Conservation (phyloP, 306 rosid species). For the Phaseolus lunatus region DNA sequence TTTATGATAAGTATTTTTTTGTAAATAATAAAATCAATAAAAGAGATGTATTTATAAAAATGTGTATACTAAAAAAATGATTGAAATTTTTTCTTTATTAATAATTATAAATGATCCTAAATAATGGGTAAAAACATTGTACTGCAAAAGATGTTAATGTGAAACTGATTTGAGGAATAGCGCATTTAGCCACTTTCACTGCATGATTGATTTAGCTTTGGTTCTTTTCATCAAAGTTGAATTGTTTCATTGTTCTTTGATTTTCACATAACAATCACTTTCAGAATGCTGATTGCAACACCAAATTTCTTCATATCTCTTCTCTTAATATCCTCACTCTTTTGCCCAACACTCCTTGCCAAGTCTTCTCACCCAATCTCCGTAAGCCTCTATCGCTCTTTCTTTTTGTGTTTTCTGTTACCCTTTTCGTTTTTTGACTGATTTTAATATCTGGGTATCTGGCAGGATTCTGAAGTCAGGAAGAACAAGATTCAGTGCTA, state of each 20-base stretch:
- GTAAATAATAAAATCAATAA: no score
- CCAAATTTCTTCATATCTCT: constrained; percentile 27
- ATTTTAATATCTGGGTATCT: constrained; percentile 21
- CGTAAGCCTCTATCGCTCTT: constrained; percentile 47
- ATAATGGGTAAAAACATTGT: no score
- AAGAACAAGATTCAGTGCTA: constrained; percentile 84
- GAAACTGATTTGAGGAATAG: not conserved
- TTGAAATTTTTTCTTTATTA: no score
- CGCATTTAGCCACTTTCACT: not conserved
- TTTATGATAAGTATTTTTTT: no score
- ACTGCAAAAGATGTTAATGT: not conserved
- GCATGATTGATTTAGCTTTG: not conserved
- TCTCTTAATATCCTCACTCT: constrained; percentile 39
- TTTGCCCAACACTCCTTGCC: constrained; percentile 57
- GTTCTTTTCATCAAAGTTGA: not conserved
- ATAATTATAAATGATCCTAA: no score
- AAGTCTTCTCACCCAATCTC: constrained; percentile 76
- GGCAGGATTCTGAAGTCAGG: constrained; percentile 77
- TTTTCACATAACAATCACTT: not conserved
- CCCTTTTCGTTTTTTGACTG: not conserved
- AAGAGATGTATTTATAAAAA: no score
- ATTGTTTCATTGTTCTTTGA: not conserved
- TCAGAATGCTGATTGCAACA: constrained; percentile 26
- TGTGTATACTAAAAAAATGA: no score
- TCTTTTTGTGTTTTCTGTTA: not conserved